Evolutionary conservation across 1,284 basidiomycete genomes (phyloP).

Genomic region (Pseudozyma hubeiensis): DNA sequence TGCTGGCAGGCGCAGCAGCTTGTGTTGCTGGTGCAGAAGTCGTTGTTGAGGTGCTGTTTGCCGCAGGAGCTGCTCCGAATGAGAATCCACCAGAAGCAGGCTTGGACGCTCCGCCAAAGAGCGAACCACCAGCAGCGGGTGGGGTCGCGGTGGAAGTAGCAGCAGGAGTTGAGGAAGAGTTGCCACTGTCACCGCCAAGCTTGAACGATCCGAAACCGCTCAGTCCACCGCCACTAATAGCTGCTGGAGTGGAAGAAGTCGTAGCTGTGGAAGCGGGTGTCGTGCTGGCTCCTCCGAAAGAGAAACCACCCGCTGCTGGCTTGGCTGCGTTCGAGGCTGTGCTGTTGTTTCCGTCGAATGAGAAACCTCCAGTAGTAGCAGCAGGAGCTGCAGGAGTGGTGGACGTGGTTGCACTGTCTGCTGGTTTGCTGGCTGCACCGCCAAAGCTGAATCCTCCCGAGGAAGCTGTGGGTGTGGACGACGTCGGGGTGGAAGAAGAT

Average conservation of each 20-base stretch:
- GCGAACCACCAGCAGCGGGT: constrained; percentile 21
- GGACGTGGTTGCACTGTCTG: constrained; percentile 23
- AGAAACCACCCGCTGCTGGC: constrained; percentile 35
- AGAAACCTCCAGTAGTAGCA: constrained; percentile 35
- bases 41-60: constrained; percentile 8
- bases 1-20: constrained; percentile 12
- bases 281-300: constrained; percentile 32
- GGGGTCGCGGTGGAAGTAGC: neutral
- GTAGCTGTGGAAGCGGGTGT: constrained; percentile 24
- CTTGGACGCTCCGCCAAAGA: constrained; percentile 44
- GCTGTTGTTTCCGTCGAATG: constrained; percentile 33
- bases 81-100: constrained; percentile 55
- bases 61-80: constrained; percentile 35
- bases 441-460: constrained; percentile 47
- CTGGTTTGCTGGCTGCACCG: constrained; percentile 22
- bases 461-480: constrained; percentile 14
- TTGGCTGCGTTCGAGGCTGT: constrained; percentile 31
- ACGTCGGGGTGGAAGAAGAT: constrained; percentile 38
- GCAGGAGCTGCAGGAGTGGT: constrained; percentile 25
- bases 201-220: constrained; percentile 41
- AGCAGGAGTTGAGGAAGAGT: constrained; percentile 9
- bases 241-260: constrained; percentile 23
- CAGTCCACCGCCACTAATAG: constrained; percentile 18
- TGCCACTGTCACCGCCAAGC: constrained; percentile 29
- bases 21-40: constrained; percentile 36